Evolutionary conservation across 768 basidiomycete genomes (phyloP), one percentile per base, ranked within the genome.

Genomic region (Xerocomus brunneocitrinus): DNA sequence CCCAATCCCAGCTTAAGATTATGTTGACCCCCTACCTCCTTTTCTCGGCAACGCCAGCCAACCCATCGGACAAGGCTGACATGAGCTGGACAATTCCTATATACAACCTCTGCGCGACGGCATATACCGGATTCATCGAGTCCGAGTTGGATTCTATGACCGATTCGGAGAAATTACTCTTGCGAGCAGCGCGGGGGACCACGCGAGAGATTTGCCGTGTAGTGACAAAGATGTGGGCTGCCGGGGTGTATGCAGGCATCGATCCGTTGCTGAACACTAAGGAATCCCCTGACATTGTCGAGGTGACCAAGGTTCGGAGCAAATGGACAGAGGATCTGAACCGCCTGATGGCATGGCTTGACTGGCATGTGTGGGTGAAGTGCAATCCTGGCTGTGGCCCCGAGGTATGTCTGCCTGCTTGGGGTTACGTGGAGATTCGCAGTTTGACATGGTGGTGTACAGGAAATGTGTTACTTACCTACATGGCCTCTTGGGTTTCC

Each of bases 291-390:
- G 14, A 31, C 4, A 4, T 4, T 31, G n/a, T 19, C 19, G 19
- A 19, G 19, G 19, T 19, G 19, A 19, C 19, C 19, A 19, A 19
- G 3, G 34, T 70, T 38, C 28, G 66, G 4, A 24, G 14, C 16
- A 30, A 52, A 14, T 80, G 79, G 78, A 60, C 50, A n/a, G 30
- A 31, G 19, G 66, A 70, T 5, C 38, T 76, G 8, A 55, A 66
- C 7, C 54, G 49, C 19, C 19, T 19, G 19, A 19, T 19, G 19
- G 19, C 19, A 19, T 19, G 19, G 19, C 19, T 19, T 19, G 19
- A 19, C 55, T 81, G 80, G 79, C 70, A 68, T 50, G 61, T 70
- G 12, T 81, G 79, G 79, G 59, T 73, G 2, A 74, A 64, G 39
- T 80, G 80, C 55, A 61, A 59, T 19, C 19, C 19, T 19, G 19